These are phyloP conservation scores for Neoscytalidium dimidiatum DNA, from an alignment of 2,329 filamentous ascomycete species.

Conservation along the genomic window DNA sequence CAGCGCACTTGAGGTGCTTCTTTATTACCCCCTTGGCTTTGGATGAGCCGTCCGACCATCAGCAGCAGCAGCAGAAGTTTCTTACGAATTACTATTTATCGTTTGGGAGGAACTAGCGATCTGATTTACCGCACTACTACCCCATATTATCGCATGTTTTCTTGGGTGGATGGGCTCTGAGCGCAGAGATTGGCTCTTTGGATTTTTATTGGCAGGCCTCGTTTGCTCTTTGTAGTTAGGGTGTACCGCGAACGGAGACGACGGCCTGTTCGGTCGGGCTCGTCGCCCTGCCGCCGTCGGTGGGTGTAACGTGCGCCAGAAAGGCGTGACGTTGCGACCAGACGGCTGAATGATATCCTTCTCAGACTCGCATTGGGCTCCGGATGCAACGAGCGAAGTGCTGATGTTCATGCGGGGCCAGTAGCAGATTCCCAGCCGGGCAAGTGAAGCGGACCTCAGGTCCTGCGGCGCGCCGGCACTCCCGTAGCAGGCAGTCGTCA, in stretches of 20 bases:
- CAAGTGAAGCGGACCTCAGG: neutral
- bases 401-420: neutral
- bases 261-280: neutral
- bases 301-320: neutral
- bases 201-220: constrained; percentile 10
- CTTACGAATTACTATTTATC: constrained; percentile 8
- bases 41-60: constrained; percentile 1
- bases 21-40: neutral
- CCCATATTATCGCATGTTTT: constrained; percentile 1
- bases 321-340: neutral
- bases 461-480: neutral
- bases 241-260: neutral
- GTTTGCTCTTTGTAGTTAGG: constrained; percentile 15
- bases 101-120: constrained; percentile 14
- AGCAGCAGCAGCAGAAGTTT: neutral
- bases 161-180: neutral
- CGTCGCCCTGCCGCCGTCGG: neutral
- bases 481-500: neutral
- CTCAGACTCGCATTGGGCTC: neutral
- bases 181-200: constrained; percentile 18
- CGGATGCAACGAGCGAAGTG: neutral
- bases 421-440: neutral
- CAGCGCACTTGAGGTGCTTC: constrained; percentile 6
- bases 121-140: constrained; percentile 2
- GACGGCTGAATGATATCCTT: constrained; percentile 11